Percentiles rank a stretch among this genome's conserved stretches.
phyloP scores from a whole-genome alignment of 2,329 filamentous ascomycete genomes.

The Acarospora socialis region DNA sequence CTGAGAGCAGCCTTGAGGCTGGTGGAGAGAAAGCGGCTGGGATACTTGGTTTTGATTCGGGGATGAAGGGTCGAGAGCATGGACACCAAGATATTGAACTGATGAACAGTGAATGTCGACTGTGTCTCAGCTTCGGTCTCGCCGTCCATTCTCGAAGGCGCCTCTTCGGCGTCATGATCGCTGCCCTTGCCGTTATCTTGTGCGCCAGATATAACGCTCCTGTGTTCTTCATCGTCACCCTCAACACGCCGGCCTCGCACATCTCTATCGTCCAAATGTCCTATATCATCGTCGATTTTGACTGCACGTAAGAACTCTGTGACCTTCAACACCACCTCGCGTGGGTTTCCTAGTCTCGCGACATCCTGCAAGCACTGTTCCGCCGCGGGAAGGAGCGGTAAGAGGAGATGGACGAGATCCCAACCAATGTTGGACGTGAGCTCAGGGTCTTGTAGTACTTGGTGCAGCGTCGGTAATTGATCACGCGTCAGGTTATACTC shows the following conservation, averaged over 20 bases:
- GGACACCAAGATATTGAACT: conserved; percentile 33
- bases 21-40: conserved; percentile 49
- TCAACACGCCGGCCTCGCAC: too few species aligned
- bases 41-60: conserved; percentile 48
- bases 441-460: conserved; percentile 45
- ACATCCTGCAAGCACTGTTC: conserved; percentile 47
- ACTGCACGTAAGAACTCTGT: conserved; percentile 46
- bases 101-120: conserved; percentile 14
- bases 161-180: conserved; percentile 9
- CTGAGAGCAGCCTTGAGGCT: conserved; percentile 47
- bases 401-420: conserved; percentile 48
- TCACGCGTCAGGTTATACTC: conserved; percentile 48
- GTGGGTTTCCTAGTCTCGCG: conserved; percentile 46
- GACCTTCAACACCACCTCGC: conserved; percentile 50
- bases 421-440: conserved; percentile 51
- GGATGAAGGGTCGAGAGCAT: conserved; percentile 45
- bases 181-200: not conserved
- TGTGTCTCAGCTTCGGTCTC: conserved; percentile 11
- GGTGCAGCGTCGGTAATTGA: conserved; percentile 43
- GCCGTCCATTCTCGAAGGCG: conserved; percentile 15
- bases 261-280: conserved; percentile 20
- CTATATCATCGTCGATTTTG: conserved; percentile 30
- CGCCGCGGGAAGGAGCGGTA: conserved; percentile 45
- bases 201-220: not conserved
- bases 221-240: conserved; percentile 1